These are phyloP conservation scores for Volvox africanus DNA, from an alignment of 139 green algal species.

Conservation along the genomic window DNA sequence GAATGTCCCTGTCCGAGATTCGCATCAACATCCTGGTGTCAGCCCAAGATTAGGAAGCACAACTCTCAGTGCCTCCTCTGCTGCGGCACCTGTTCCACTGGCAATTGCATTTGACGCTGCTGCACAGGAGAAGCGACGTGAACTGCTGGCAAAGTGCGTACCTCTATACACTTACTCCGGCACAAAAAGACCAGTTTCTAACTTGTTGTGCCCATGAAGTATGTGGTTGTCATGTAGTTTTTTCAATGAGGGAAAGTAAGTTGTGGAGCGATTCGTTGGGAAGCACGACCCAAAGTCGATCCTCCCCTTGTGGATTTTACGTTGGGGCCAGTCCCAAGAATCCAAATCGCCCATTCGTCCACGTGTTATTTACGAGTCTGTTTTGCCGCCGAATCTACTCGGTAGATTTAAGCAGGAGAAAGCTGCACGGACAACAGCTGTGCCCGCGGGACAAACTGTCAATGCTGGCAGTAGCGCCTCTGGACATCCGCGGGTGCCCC, in stretches of 20 bases:
- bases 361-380: too few species aligned
- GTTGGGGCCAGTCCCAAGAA: too few species aligned
- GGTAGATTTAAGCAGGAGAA: conserved; percentile 33
- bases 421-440: neutral
- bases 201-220: too few species aligned
- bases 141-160: neutral
- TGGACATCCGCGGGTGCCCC: neutral
- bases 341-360: too few species aligned
- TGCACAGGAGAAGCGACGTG: neutral
- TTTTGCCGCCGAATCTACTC: too few species aligned
- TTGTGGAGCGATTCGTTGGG: too few species aligned
- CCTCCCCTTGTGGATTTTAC: too few species aligned
- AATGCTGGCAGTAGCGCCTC: neutral
- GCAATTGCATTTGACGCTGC: neutral
- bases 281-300: too few species aligned
- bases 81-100: neutral
- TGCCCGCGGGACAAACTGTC: neutral
- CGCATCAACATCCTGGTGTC: neutral
- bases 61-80: neutral
- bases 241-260: too few species aligned
- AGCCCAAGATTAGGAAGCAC: neutral
- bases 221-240: too few species aligned
- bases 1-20: neutral
- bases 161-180: too few species aligned
- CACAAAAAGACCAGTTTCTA: too few species aligned